Percentiles rank a stretch among this genome's conserved stretches.
Evolutionary conservation across 2,329 filamentous ascomycete genomes (phyloP).

Genomic region (Torrubiella hemipterigena): DNA sequence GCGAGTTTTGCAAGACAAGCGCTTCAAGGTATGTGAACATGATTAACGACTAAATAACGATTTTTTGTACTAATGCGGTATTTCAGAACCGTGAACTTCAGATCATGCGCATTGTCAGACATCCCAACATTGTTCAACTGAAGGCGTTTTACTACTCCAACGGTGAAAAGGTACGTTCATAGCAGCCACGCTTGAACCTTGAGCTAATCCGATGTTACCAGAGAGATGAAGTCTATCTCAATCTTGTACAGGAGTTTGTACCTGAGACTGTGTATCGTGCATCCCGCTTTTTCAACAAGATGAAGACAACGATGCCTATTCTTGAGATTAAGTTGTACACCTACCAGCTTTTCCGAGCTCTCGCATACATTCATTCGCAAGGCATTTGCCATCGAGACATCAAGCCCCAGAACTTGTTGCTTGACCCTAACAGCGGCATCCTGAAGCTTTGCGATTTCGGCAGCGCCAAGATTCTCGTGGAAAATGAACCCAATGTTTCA

Average conservation of each 20-base stretch:
- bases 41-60: background rate
- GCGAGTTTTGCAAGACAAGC: slow-evolving; percentile 95
- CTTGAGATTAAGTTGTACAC: slow-evolving; percentile 99
- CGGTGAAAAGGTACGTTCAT: slow-evolving; percentile 69
- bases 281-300: slow-evolving; percentile 98
- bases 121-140: slow-evolving; percentile 96
- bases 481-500: slow-evolving; percentile 97
- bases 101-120: slow-evolving; percentile 98
- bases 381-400: slow-evolving; percentile 99
- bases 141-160: slow-evolving; percentile 99
- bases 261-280: slow-evolving; percentile 97
- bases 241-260: slow-evolving; percentile 94
- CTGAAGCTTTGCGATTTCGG: slow-evolving; percentile 98
- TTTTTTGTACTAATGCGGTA: slow-evolving; percentile 10
- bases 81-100: slow-evolving; percentile 94
- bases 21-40: slow-evolving; percentile 72
- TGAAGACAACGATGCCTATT: slow-evolving; percentile 99
- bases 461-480: slow-evolving; percentile 94
- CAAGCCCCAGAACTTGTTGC: slow-evolving; percentile 93
- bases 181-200: background rate
- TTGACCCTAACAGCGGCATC: slow-evolving; percentile 83
- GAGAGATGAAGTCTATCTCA: slow-evolving; percentile 98
- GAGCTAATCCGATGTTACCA: slow-evolving; percentile 20
- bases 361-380: slow-evolving; percentile 98
- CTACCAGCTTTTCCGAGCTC: slow-evolving; percentile 95